phyloP scores from a whole-genome alignment of 78 protist species.

The Planoprotostelium fungivorum region DNA sequence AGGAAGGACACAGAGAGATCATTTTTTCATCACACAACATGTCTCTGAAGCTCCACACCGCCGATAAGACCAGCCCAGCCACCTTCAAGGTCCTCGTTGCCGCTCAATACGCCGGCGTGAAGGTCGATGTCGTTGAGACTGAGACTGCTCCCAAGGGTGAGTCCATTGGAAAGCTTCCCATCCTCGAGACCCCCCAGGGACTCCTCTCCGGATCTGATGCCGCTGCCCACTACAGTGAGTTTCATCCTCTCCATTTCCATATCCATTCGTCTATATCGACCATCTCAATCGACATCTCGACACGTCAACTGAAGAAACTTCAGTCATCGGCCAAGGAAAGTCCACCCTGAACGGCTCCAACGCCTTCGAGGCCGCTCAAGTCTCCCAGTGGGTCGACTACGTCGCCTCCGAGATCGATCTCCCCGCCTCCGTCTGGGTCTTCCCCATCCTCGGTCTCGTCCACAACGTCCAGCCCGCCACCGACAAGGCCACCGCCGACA shows the following conservation, averaged over 20 bases:
- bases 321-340: slow-evolving; percentile 19
- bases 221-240: slow-evolving; percentile 37
- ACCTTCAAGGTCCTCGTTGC: slow-evolving; percentile 59
- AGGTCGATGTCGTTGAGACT: slow-evolving; percentile 22
- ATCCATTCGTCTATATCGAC: neutral
- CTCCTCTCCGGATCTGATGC: slow-evolving; percentile 70
- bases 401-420: slow-evolving; percentile 61
- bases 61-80: slow-evolving; percentile 26
- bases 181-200: slow-evolving; percentile 69
- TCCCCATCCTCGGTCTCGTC: slow-evolving; percentile 47
- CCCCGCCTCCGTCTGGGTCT: slow-evolving; percentile 28
- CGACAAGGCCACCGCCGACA: slow-evolving; percentile 43
- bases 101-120: slow-evolving; percentile 68
- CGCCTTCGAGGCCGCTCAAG: slow-evolving; percentile 46
- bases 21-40: no score
- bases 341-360: slow-evolving; percentile 58
- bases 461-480: slow-evolving; percentile 20
- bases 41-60: neutral
- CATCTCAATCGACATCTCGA: no score
- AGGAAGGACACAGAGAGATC: no score
- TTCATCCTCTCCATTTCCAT: neutral
- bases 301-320: neutral
- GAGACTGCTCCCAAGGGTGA: neutral
- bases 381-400: slow-evolving; percentile 72
- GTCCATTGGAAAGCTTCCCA: slow-evolving; percentile 73